phyloP scores from a whole-genome alignment of 495 filamentous ascomycete species.

The Penicillium mononematosum region DNA sequence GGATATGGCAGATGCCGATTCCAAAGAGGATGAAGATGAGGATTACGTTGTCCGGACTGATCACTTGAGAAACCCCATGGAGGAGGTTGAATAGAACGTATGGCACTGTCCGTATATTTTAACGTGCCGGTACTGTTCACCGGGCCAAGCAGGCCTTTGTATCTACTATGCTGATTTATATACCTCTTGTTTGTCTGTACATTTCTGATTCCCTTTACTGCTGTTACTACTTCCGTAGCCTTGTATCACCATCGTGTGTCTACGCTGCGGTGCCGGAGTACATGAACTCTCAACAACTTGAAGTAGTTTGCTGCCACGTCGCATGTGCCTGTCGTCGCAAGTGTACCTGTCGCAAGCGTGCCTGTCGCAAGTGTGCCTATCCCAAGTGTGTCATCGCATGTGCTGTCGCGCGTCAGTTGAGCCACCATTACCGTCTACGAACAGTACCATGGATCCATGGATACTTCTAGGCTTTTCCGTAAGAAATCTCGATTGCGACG shows the following conservation, averaged over 20 bases:
- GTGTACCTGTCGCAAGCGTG: too few species aligned
- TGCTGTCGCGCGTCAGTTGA: too few species aligned
- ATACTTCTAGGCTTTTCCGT: too few species aligned
- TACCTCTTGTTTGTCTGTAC: conserved; percentile 3
- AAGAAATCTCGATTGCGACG: too few species aligned
- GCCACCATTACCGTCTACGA: too few species aligned
- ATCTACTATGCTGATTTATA: conserved; percentile 11
- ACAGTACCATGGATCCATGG: too few species aligned
- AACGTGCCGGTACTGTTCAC: background rate
- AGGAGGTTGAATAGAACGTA: conserved; percentile 27
- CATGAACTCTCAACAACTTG: too few species aligned
- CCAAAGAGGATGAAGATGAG: conserved; percentile 41
- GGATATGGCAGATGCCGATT: conserved; percentile 31
- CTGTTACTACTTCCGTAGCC: background rate
- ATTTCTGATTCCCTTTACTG: background rate
- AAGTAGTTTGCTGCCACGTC: too few species aligned
- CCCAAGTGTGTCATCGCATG: too few species aligned
- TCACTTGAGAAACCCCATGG: conserved; percentile 34
- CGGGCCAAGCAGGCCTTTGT: background rate
- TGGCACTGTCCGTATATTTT: background rate
- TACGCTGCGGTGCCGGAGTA: too few species aligned
- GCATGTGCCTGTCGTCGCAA: too few species aligned
- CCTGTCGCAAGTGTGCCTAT: too few species aligned
- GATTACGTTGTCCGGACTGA: conserved; percentile 50
- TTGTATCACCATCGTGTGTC: background rate